Evolutionary conservation across 2,329 filamentous ascomycete genomes (phyloP).

Genomic region (Passalora sequoiae): DNA sequence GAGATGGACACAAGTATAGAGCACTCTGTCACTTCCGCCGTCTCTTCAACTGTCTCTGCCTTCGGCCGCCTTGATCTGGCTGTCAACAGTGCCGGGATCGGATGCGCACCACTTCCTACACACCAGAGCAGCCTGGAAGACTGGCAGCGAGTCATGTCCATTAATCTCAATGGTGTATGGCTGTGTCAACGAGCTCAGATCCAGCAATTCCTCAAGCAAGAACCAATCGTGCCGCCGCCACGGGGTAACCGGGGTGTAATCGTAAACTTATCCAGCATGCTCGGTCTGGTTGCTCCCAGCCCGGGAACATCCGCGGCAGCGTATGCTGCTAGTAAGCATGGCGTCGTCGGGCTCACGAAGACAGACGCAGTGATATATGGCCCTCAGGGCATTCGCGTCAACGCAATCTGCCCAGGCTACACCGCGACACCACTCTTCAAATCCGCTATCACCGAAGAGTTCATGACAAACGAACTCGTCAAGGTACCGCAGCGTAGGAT

Average conservation of each 20-base stretch:
- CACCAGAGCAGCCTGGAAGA: conserved; percentile 45
- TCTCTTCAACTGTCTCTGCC: conserved; percentile 38
- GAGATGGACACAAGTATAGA: conserved; percentile 17
- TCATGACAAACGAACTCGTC: conserved; percentile 35
- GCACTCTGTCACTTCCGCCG: conserved; percentile 29
- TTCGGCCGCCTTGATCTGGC: conserved; percentile 58
- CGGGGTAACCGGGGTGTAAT: conserved; percentile 43
- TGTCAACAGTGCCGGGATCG: conserved; percentile 59
- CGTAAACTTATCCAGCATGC: conserved; percentile 52
- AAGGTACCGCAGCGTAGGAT: conserved; percentile 54
- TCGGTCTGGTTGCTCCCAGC: conserved; percentile 44
- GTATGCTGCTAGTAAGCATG: conserved; percentile 52
- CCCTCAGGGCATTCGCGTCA: conserved; percentile 51
- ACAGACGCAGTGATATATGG: conserved; percentile 53
- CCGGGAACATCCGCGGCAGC: conserved; percentile 39
- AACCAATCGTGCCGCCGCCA: conserved; percentile 10
- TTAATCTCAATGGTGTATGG: conserved; percentile 55
- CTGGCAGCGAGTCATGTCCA: conserved; percentile 48
- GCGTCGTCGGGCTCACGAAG: conserved; percentile 50
- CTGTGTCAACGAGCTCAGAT: conserved; percentile 53
- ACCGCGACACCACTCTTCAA: conserved; percentile 13
- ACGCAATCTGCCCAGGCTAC: conserved; percentile 54
- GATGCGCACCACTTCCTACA: conserved; percentile 42
- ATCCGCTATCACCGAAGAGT: conserved; percentile 3
- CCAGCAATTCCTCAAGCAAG: conserved; percentile 48